These are phyloP conservation scores for Debaryomyces sp. DNA, from an alignment of 1,139 yeast species.

Conservation along the genomic window DNA sequence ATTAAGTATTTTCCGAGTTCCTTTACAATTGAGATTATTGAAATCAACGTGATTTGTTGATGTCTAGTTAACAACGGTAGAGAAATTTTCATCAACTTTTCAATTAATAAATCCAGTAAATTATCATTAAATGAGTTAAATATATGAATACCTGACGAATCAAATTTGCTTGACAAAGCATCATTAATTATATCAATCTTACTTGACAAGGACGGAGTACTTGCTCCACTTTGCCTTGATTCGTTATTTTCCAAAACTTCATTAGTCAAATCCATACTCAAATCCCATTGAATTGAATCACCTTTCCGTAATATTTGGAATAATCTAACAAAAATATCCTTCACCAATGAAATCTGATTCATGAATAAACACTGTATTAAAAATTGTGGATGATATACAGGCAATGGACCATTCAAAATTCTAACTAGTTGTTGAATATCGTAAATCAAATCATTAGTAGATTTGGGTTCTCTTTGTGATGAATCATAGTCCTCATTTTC, in stretches of 20 bases:
- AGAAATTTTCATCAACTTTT: slow-evolving; percentile 62
- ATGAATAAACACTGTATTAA: slow-evolving; percentile 75
- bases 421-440: slow-evolving; percentile 61
- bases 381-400: slow-evolving; percentile 90
- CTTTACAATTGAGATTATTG: slow-evolving; percentile 65
- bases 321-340: slow-evolving; percentile 57
- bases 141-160: slow-evolving; percentile 23
- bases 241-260: slow-evolving; percentile 16
- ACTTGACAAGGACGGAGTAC: slow-evolving; percentile 4
- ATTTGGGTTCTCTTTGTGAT: slow-evolving; percentile 12
- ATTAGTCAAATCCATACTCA: slow-evolving; percentile 29
- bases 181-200: slow-evolving; percentile 38
- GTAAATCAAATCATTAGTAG: slow-evolving; percentile 25
- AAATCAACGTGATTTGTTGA: slow-evolving; percentile 81
- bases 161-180: slow-evolving; percentile 14
- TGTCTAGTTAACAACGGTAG: slow-evolving; percentile 86
- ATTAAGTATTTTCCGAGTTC: slow-evolving; percentile 51
- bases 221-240: slow-evolving; percentile 2
- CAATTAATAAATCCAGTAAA: slow-evolving; percentile 54
- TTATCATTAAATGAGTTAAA: slow-evolving; percentile 46
- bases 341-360: slow-evolving; percentile 59
- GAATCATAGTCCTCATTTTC: slow-evolving; percentile 28
- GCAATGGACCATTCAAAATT: slow-evolving; percentile 85
- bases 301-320: slow-evolving; percentile 51
- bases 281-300: slow-evolving; percentile 37